These are phyloP conservation scores for Candida tetrigidarum DNA, from an alignment of 1,139 yeast species.

Conservation along the genomic window DNA sequence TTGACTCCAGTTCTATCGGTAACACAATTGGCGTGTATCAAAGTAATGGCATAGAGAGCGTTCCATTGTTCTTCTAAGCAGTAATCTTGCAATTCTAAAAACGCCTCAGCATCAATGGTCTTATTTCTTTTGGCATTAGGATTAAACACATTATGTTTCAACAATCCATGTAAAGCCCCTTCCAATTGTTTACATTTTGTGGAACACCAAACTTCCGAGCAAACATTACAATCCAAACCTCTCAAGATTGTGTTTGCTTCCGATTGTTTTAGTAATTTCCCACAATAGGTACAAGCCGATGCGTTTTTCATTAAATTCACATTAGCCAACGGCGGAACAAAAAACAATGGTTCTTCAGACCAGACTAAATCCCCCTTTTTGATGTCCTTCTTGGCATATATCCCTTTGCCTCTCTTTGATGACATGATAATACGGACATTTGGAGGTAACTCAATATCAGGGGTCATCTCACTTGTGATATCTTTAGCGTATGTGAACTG, in stretches of 20 bases:
- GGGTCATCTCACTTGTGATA: conserved; percentile 57
- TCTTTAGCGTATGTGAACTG: conserved; percentile 54
- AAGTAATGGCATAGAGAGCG: conserved; percentile 68
- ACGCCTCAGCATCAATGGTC: conserved; percentile 49
- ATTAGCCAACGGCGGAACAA: conserved; percentile 74
- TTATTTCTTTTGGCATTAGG: conserved; percentile 29
- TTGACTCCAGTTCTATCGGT: conserved; percentile 49
- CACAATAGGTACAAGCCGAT: conserved; percentile 82
- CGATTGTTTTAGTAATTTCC: conserved; percentile 53
- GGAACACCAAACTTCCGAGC: conserved; percentile 77
- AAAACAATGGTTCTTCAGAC: conserved; percentile 65
- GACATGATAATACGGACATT: conserved; percentile 48
- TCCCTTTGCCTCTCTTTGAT: conserved; percentile 51
- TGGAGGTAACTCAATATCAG: conserved; percentile 53
- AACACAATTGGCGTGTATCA: conserved; percentile 54
- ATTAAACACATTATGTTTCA: conserved; percentile 55
- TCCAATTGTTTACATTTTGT: conserved; percentile 58
- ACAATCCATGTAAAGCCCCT: conserved; percentile 55
- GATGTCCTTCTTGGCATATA: conserved; percentile 49
- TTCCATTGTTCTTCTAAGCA: conserved; percentile 71
- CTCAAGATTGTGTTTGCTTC: conserved; percentile 37
- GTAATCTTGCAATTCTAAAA: conserved; percentile 60
- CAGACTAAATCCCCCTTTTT: conserved; percentile 58
- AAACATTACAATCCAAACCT: conserved; percentile 70
- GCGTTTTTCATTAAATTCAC: conserved; percentile 64